Base-by-base conservation (phyloP, 371 early-diverging fungal genomes). In the Phascolomyces articulosus region DNA sequence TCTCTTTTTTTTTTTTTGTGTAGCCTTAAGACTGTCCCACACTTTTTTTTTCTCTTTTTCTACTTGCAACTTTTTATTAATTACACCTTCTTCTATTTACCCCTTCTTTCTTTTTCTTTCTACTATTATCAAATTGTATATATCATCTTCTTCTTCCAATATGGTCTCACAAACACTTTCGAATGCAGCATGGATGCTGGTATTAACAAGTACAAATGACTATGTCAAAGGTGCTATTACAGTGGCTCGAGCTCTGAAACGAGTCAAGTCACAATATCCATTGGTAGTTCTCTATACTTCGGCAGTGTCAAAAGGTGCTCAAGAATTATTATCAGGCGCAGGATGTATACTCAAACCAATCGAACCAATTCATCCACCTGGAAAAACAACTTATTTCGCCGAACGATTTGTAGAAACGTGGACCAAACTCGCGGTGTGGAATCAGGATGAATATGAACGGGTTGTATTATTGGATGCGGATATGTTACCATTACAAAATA, bases 391-490 rank as follows among this genome's bases (percentile, higher is more conserved):
- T n/a, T 77, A 80, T 48, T 48, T 74, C 18, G 68, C 63, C 41
- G 70, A 71, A 40, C 68, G 73, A 0, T 84, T 72, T 55, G 60
- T 49, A 13, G 71, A 79, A 55, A 95, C 96, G 0, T 87, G 89
- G 72, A 95, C 96, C 27, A 96, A 96, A 75, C 71, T 96, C 31
- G 90, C 93, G 64, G 87, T 89, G 34, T 96, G 92, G 85, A 79
- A 87, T 26, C 81, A 90, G 34, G 78, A 85, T 29, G 59, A 65
- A 20, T 90, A 80, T 64, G 81, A 83, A 24, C 80, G 85, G 40
- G 80, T 94, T 24, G 87, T 89, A 38, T 92, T 94, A 58, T 58
- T 97, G 59, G 97, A 96, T 69, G 92, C 96, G 0, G 97, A 96
- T 69, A 90, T 91, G 59, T 78, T 97, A 2, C 89, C 91, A 13